Base-by-base conservation (phyloP, 2,329 filamentous ascomycete species). In the Pseudocercospora fijiensis region DNA sequence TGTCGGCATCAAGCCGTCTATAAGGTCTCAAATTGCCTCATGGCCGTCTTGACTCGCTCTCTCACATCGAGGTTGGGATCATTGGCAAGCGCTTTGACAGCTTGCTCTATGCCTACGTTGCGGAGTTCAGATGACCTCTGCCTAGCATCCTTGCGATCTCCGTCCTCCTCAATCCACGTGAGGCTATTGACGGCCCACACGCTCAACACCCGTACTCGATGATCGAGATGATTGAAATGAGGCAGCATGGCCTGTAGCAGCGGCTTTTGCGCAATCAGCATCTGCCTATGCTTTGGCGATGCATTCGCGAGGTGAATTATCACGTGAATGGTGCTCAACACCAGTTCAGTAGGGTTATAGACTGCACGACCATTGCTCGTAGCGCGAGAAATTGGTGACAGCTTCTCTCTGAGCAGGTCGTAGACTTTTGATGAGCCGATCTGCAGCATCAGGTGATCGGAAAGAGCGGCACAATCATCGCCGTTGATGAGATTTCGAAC, bases 251-350 rank as follows among this genome's bases (percentile, higher is more conserved):
- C 84, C 71, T 85, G 87, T 64, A 98, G 82, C 4, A 98, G 81
- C 11, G 89, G 85, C 1, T 86, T 89, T 76, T 97, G 92, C 2
- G 87, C 83, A 58, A 96, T 86, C 10, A 96, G 82, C 16, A 91
- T 79, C 72, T 93, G 88, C 61, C 92, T 87, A 76, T 97, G 92
- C 28, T 86, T 84, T 2, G 92, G 87, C 11, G 88, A 82, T 67
- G 91, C 91, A 9, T 93, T 94, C 18, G 92, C 92, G 71, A 98
- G 87, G 78, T 98, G 92, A 13, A 95, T 89, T 56, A 98, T 83
- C 62, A 97, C 88, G 74, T 88, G 95, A 27, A 92, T 86, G 10
- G 94, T 89, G 2, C 90, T 85, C 71, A 86, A 85, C 58, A 97
- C 84, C 66, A 97, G 90, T 76, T 91, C 90, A 24, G 73, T 68